Evolutionary conservation across 169 alveolate species (phyloP), one percentile per base, ranked within the genome.

Genomic region (Eimeria necatrix): DNA sequence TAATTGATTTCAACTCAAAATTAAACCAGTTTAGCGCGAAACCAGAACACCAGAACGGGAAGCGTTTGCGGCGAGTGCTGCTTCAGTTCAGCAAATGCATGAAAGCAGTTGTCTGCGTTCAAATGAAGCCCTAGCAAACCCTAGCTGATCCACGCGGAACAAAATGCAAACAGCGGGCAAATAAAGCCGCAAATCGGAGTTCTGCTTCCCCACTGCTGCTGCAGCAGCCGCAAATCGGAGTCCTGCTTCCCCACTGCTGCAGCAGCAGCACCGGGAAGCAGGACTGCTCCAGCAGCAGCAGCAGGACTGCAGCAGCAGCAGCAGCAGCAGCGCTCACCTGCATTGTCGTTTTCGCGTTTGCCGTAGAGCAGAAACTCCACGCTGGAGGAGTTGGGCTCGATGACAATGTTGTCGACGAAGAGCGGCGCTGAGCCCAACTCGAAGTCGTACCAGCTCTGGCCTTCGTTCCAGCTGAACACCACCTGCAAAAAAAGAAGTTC

Each of bases 311-410:
- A 0, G 70, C 70, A 59, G 70, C 70, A 59, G 70, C 22, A 59
- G 70, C 70, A 59, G 70, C 0, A 0, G 70, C 41, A 32, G 3
- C 41, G 41, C 41, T 32, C 41, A 85, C 94, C 96, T 3, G 96
- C 94, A n/a, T 64, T 78, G 80, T 95, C 93, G 70, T 96, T 98
- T 71, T 97, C 98, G 24, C 98, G 94, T 26, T 98, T 97, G 52
- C 99, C 99, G 96, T 99, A 98, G 24, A 99, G 97, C 18, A 99
- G 97, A 96, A 99, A 99, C 95, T 98, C 98, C 41, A 98, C 97
- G 18, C 99, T 98, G 10, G 99, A 97, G 73, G 99, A 97, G 76
- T 96, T 97, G 32, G 99, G 99, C 95, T 99, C 99, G 74, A 98
- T 99, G 9, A 99, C 98, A 73, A 99, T 98, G 94, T 98, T 98